phyloP scores from a whole-genome alignment of 768 basidiomycete species.

The Fomitopsis serialis region DNA sequence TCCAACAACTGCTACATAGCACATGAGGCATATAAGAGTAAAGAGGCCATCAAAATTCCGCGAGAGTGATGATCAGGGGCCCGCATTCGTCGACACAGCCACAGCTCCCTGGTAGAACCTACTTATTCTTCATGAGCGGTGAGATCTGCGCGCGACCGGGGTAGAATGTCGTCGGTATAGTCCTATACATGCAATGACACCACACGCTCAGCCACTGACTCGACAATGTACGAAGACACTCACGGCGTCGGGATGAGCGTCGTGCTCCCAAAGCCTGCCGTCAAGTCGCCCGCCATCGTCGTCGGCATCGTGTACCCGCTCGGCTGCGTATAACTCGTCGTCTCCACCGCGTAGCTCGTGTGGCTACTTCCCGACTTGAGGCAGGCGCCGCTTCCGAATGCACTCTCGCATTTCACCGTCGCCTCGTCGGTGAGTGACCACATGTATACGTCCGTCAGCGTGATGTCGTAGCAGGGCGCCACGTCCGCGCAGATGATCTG shows the following conservation, averaged over 20 bases:
- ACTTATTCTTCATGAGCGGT: conserved; percentile 18
- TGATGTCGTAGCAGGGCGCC: conserved; percentile 23
- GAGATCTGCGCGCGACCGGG: conserved; percentile 21
- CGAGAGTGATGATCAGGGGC: too few species aligned
- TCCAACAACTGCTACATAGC: too few species aligned
- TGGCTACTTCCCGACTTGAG: conserved; percentile 17
- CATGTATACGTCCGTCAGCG: conserved; percentile 23
- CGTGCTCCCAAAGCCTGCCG: conserved; percentile 18
- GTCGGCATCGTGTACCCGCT: conserved; percentile 24
- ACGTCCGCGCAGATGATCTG: conserved; percentile 22
- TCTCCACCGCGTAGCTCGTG: conserved; percentile 18
- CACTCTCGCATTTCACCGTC: conserved; percentile 23
- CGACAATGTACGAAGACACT: conserved; percentile 5
- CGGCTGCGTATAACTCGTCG: conserved; percentile 18
- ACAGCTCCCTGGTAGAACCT: too few species aligned
- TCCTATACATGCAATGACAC: conserved; percentile 6
- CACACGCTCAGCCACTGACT: neutral
- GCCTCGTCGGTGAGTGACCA: conserved; percentile 22
- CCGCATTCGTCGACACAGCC: too few species aligned
- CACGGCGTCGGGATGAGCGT: conserved; percentile 22
- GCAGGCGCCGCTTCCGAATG: conserved; percentile 23
- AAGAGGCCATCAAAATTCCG: too few species aligned
- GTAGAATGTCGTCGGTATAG: conserved; percentile 21
- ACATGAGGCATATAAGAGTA: too few species aligned
- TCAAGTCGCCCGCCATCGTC: conserved; percentile 20